Conservation (phyloP, 345 rosid species). For the Gossypium turneri region DNA sequence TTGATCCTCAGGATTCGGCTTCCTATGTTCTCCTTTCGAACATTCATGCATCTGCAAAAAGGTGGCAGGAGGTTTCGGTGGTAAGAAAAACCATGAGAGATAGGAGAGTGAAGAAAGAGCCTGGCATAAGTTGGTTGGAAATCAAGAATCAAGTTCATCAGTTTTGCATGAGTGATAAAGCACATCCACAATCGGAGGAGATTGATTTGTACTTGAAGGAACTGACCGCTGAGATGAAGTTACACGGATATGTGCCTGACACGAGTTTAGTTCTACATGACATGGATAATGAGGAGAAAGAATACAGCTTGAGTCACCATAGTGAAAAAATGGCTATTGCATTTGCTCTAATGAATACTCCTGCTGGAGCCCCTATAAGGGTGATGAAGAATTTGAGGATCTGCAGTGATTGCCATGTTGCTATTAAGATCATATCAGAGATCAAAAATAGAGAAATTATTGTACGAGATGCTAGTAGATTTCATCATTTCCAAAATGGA, state of each 20-base stretch:
- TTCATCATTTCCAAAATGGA: slow-evolving; percentile 72
- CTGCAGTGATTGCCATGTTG: slow-evolving; percentile 72
- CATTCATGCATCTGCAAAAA: slow-evolving; percentile 57
- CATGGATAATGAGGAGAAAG: slow-evolving; percentile 78
- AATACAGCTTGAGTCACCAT: slow-evolving; percentile 57
- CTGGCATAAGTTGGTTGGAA: slow-evolving; percentile 81
- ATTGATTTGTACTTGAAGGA: slow-evolving; percentile 58
- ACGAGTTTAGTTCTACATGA: slow-evolving; percentile 63
- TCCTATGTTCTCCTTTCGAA: slow-evolving; percentile 66
- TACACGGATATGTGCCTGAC: slow-evolving; percentile 64
- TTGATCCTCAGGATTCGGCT: slow-evolving; percentile 66
- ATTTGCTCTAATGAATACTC: slow-evolving; percentile 54
- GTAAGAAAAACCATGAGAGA: slow-evolving; percentile 63
- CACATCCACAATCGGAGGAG: slow-evolving; percentile 47
- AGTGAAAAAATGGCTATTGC: slow-evolving; percentile 80
- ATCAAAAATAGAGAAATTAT: slow-evolving; percentile 58
- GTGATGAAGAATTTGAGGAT: slow-evolving; percentile 76
- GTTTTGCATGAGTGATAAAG: slow-evolving; percentile 60
- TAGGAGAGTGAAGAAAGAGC: slow-evolving; percentile 63
- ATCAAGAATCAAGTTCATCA: slow-evolving; percentile 52
- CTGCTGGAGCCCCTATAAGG: slow-evolving; percentile 55
- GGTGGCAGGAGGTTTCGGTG: slow-evolving; percentile 63
- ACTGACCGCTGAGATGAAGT: slow-evolving; percentile 58
- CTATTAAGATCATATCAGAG: slow-evolving; percentile 60
- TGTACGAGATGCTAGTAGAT: slow-evolving; percentile 72